These are phyloP conservation scores for Nothophytophthora sp. DNA, from an alignment of 352 stramenopile species.

Conservation along the genomic window DNA sequence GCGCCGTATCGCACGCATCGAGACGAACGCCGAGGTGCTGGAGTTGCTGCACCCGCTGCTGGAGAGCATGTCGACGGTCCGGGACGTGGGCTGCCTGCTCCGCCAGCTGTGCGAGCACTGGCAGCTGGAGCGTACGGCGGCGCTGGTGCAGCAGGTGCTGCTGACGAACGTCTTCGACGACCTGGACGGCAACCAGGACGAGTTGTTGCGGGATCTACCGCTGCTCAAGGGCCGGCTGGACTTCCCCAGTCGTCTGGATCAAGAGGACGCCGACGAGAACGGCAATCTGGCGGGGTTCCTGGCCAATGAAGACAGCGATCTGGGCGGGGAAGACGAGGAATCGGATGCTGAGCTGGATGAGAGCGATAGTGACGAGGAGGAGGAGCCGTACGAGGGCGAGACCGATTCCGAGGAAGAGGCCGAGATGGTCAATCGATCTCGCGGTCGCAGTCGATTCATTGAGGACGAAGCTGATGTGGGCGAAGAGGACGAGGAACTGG, in stretches of 20 bases:
- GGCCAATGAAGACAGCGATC: slow-evolving; percentile 65
- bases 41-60: slow-evolving; percentile 68
- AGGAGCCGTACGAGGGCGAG: slow-evolving; percentile 56
- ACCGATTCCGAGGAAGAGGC: slow-evolving; percentile 70
- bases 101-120: slow-evolving; percentile 63
- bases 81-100: slow-evolving; percentile 67
- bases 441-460: slow-evolving; percentile 63
- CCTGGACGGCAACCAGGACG: slow-evolving; percentile 80
- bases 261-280: slow-evolving; percentile 83
- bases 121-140: slow-evolving; percentile 53
- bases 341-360: slow-evolving; percentile 44
- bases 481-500: slow-evolving; percentile 47
- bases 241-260: slow-evolving; percentile 77
- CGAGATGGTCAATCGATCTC: slow-evolving; percentile 23
- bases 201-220: slow-evolving; percentile 64
- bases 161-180: slow-evolving; percentile 81
- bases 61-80: slow-evolving; percentile 72
- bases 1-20: slow-evolving; percentile 24
- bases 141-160: slow-evolving; percentile 76
- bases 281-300: slow-evolving; percentile 78
- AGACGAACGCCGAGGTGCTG: slow-evolving; percentile 65
- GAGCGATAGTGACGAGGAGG: slow-evolving; percentile 38
- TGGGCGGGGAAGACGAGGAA: slow-evolving; percentile 46
- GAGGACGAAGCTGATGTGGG: slow-evolving; percentile 79
- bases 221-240: slow-evolving; percentile 61